These are phyloP conservation scores for Linum trigynum DNA, from an alignment of 345 rosid species.

Conservation along the genomic window DNA sequence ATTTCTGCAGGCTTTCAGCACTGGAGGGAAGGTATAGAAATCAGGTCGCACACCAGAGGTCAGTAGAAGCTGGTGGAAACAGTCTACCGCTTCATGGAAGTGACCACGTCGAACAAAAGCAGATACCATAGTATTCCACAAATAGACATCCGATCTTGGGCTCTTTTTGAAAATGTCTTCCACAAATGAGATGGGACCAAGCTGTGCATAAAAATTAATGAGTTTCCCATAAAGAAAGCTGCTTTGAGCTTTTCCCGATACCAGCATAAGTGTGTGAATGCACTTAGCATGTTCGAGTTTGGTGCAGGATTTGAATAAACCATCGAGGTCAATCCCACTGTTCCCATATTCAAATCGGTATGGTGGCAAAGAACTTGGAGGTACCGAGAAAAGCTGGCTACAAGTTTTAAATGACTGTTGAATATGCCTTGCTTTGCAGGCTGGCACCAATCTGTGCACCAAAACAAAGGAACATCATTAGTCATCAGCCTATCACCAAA, in stretches of 20 bases:
- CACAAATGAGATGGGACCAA: slow-evolving; percentile 26
- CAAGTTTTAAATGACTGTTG: slow-evolving; percentile 14
- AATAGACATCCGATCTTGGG: slow-evolving; percentile 33
- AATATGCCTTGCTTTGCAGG: slow-evolving; percentile 26
- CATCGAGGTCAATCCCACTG: slow-evolving; percentile 25
- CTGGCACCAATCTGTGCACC: slow-evolving; percentile 25
- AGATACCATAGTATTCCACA: slow-evolving; percentile 53
- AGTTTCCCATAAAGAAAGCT: slow-evolving; percentile 29
- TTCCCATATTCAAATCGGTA: slow-evolving; percentile 5
- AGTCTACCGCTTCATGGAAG: slow-evolving; percentile 29
- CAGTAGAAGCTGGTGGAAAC: slow-evolving; percentile 30
- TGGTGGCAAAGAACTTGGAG: slow-evolving; percentile 20
- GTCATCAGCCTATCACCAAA: slow-evolving; percentile 8
- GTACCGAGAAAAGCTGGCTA: slow-evolving; percentile 20
- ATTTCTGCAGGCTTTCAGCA: slow-evolving; percentile 56
- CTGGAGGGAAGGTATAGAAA: slow-evolving; percentile 56
- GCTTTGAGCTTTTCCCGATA: slow-evolving; percentile 24
- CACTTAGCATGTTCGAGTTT: slow-evolving; percentile 14
- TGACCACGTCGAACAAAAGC: slow-evolving; percentile 31
- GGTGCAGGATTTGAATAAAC: slow-evolving; percentile 33
- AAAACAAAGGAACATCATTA: neutral
- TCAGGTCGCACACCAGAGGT: slow-evolving; percentile 53
- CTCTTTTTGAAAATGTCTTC: slow-evolving; percentile 31
- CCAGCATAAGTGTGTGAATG: slow-evolving; percentile 38
- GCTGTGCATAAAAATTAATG: slow-evolving; percentile 36